phyloP scores from a whole-genome alignment of 2,329 filamentous ascomycete genomes.

The Aspergillaceae sp. region DNA sequence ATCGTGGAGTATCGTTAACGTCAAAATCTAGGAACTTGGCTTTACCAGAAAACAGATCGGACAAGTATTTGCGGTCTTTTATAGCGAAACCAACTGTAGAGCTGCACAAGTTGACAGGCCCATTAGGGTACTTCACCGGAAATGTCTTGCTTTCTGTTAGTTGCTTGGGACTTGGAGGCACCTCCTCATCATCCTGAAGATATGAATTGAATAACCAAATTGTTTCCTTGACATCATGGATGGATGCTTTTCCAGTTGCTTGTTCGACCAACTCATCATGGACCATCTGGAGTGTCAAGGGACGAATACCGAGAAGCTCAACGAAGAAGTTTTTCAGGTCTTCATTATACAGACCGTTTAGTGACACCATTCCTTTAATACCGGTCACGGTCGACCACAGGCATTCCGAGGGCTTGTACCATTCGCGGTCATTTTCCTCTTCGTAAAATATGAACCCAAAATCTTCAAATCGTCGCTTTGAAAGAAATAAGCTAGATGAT shows the following conservation, averaged over 20 bases:
- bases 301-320: slow-evolving; percentile 3
- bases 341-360: slow-evolving; percentile 4
- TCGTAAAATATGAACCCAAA: slow-evolving; percentile 1
- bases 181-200: slow-evolving; percentile 1
- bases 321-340: slow-evolving; percentile 3
- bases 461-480: neutral
- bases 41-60: slow-evolving; percentile 1
- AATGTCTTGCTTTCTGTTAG: slow-evolving; percentile 2
- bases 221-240: slow-evolving; percentile 4
- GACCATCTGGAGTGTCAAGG: slow-evolving; percentile 7
- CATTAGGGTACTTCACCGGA: slow-evolving; percentile 4
- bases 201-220: slow-evolving; percentile 6
- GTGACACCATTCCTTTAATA: slow-evolving; percentile 5
- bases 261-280: slow-evolving; percentile 4
- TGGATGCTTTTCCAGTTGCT: slow-evolving; percentile 1
- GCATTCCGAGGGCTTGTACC: slow-evolving; percentile 3
- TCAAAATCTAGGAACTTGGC: slow-evolving; percentile 5
- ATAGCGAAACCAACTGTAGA: slow-evolving; percentile 2
- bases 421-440: neutral
- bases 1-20: slow-evolving; percentile 2
- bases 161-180: neutral
- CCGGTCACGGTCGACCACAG: slow-evolving; percentile 6
- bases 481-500: neutral
- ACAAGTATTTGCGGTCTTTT: slow-evolving; percentile 6
- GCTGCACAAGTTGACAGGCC: slow-evolving; percentile 2